Base-by-base conservation (phyloP, 345 rosid genomes). In the Abelmoschus esculentus region DNA sequence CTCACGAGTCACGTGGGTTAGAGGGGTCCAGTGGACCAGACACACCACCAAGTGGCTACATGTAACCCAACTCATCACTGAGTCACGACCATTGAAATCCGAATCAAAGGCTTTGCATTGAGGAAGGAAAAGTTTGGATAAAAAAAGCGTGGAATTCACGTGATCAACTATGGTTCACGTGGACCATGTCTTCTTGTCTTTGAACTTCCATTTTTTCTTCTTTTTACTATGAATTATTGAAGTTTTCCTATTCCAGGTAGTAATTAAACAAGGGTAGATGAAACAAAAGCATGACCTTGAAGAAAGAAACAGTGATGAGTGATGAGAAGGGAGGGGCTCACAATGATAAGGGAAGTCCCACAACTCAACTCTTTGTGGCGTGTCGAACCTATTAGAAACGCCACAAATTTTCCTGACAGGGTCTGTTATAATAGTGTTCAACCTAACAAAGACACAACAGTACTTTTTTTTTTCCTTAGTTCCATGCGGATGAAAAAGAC, bases 1-100 rank as follows among this genome's bases (percentile, higher is more conserved):
- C 74, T 31, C 32, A 31, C 32, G 32, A 31, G 32, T 80, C 87
- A 81, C 85, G 85, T 79, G 87, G 78, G 70, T 18, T n/a, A 13
- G 6, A 2, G 6, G 80, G 26, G 83, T 26, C 10, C 36, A 47
- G 62, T 26, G 15, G 4, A 7, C 19, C 36, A 32, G 36, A 15
- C 17, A 31, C 36, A 15, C 4, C 7, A 15, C 19, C 31, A 32
- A 2, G 31, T 6, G 42, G 42, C 42, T 6, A 7, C 42, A 38
- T 38, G 1, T 38, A 7, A 38, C 42, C 42, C 42, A 38, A 7
- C 5, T 32, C 6, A 32, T 32, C 36, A 32, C 6, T 32, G 0
- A 32, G 6, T 32, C 36, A 32, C 36, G 4, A 32, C 36, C 6
- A 5, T 32, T 32, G 5, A 32, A 32, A 32, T 4, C 2, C 7